Conservation (phyloP, 2,329 filamentous ascomycete species). For the Plenodomus tracheiphilus region DNA sequence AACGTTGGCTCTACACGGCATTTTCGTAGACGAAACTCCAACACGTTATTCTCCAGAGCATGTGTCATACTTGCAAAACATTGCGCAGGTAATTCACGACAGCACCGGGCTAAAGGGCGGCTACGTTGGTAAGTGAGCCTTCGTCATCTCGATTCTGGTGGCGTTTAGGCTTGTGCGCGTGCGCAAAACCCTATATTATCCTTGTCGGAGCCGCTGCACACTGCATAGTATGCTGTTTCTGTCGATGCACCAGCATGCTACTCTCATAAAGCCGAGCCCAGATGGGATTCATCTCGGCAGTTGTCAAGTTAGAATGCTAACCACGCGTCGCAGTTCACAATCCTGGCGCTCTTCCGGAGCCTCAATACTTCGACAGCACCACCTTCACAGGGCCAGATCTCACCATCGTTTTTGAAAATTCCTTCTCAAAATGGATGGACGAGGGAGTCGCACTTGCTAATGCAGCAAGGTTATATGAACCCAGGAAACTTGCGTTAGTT, state of each 20-base stretch:
- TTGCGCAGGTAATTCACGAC: conserved; percentile 17
- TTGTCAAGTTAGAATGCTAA: conserved; percentile 27
- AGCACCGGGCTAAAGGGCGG: conserved; percentile 29
- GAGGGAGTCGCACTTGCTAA: conserved; percentile 8
- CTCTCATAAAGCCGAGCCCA: background rate
- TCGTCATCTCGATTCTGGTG: conserved; percentile 15
- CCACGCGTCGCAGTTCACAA: conserved; percentile 27
- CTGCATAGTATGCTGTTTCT: background rate
- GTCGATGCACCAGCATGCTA: background rate
- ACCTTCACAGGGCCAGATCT: conserved; percentile 11
- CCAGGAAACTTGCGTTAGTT: conserved; percentile 16
- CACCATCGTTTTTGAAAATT: conserved; percentile 27
- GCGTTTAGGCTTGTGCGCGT: background rate
- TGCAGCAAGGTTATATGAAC: conserved; percentile 16
- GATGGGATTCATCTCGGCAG: conserved; percentile 20
- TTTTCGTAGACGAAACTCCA: conserved; percentile 56
- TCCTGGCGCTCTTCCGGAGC: conserved; percentile 23
- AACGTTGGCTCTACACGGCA: conserved; percentile 49
- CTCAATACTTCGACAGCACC: conserved; percentile 18
- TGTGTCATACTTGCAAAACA: conserved; percentile 24
- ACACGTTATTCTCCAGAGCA: conserved; percentile 18
- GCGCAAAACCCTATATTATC: conserved; percentile 10
- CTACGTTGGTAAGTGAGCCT: conserved; percentile 26
- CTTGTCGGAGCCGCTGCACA: background rate
- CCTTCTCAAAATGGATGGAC: conserved; percentile 17